Percentiles rank a stretch among this genome's conserved stretches.
phyloP scores from a whole-genome alignment of 805 yeast species.

The Saccharomycodes ludwigii region DNA sequence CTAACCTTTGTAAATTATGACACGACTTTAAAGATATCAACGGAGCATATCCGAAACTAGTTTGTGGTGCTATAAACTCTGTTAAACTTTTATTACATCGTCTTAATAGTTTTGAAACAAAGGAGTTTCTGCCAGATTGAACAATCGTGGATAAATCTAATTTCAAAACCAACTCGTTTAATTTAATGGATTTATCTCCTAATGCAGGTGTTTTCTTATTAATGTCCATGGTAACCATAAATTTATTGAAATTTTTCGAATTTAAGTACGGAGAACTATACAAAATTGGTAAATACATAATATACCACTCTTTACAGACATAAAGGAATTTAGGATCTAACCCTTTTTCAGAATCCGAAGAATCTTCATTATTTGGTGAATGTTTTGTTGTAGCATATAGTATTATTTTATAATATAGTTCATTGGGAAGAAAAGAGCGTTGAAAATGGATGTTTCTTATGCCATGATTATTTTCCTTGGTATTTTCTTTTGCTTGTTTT shows the following conservation, averaged over 20 bases:
- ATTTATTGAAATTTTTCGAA: conserved; percentile 55
- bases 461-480: background rate
- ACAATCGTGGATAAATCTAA: conserved; percentile 70
- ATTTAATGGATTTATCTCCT: conserved; percentile 13
- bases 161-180: conserved; percentile 46
- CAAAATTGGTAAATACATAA: conserved; percentile 46
- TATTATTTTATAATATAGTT: conserved; percentile 11
- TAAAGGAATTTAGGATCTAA: conserved; percentile 39
- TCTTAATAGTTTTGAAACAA: conserved; percentile 69
- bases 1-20: conserved; percentile 47
- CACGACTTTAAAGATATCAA: conserved; percentile 71
- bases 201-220: conserved; percentile 28
- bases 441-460: background rate
- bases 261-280: conserved; percentile 52
- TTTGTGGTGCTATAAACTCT: conserved; percentile 80
- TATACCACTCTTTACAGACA: conserved; percentile 51
- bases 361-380: conserved; percentile 13
- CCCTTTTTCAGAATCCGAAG: conserved; percentile 11
- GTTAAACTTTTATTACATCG: conserved; percentile 57
- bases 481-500: background rate
- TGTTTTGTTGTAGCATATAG: conserved; percentile 8
- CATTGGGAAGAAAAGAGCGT: conserved; percentile 12
- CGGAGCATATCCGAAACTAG: conserved; percentile 89
- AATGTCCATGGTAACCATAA: conserved; percentile 55
- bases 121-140: conserved; percentile 87